These are phyloP conservation scores for Chaetomidium leptoderma DNA, from an alignment of 495 filamentous ascomycete genomes.

Conservation along the genomic window DNA sequence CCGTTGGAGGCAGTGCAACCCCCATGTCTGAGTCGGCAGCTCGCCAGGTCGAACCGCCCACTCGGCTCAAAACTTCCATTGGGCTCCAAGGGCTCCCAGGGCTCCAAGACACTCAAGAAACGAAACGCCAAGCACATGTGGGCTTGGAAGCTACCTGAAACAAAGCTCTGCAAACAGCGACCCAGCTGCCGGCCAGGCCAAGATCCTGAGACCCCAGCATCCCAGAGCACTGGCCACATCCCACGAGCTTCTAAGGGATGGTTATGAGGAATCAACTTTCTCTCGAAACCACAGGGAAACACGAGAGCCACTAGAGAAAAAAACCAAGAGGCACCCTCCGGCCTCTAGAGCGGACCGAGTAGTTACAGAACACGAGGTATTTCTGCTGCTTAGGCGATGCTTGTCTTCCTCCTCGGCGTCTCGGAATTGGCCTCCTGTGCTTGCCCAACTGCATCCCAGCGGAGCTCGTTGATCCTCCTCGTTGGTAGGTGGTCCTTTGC, in stretches of 20 bases:
- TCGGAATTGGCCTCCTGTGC: neutral
- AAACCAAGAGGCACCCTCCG: too few species aligned
- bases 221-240: neutral
- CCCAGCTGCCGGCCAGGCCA: neutral
- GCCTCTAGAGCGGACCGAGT: too few species aligned
- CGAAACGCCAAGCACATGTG: conserved; percentile 3
- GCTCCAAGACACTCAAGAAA: neutral
- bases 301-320: too few species aligned
- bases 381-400: too few species aligned
- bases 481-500: neutral
- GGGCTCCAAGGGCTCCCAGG: neutral
- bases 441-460: conserved; percentile 1
- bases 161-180: conserved; percentile 1
- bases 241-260: neutral
- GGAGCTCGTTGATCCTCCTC: neutral
- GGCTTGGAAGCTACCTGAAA: neutral
- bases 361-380: too few species aligned
- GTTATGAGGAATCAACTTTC: neutral
- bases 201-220: neutral
- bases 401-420: too few species aligned
- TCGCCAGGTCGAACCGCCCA: neutral
- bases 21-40: neutral
- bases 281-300: neutral
- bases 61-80: neutral
- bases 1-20: too few species aligned